Evolutionary conservation across 306 rosid species (phyloP).

Genomic region (Fagus sylvatica): DNA sequence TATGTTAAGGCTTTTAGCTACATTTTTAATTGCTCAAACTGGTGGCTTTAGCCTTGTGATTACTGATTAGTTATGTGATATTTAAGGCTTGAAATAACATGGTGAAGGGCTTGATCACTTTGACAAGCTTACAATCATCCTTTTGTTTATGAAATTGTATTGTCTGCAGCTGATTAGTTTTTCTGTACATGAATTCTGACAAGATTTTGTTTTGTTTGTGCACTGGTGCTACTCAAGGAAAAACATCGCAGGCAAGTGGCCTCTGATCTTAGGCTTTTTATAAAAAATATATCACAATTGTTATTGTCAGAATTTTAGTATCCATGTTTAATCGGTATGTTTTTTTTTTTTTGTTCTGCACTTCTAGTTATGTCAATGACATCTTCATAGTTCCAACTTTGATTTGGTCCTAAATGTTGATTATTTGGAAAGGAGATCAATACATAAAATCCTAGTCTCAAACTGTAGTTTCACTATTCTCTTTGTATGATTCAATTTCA

Average conservation of each 20-base stretch:
- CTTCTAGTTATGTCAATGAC: background rate
- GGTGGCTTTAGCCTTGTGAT: background rate
- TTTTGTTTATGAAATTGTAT: constrained; percentile 19
- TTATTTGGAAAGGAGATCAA: background rate
- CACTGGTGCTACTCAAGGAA: constrained; percentile 55
- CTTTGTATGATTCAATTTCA: too few species aligned
- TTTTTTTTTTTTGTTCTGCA: background rate
- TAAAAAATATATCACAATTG: constrained; percentile 4
- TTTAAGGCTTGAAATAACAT: background rate
- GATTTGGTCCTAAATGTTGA: background rate
- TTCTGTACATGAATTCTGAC: constrained; percentile 40
- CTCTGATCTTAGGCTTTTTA: constrained; percentile 11
- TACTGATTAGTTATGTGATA: background rate
- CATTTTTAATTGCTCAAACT: background rate
- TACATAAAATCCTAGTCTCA: background rate
- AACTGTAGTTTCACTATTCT: background rate
- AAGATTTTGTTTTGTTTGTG: constrained; percentile 39
- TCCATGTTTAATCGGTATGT: background rate
- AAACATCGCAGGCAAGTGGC: constrained; percentile 69
- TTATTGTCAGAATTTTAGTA: background rate
- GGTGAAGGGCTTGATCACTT: background rate
- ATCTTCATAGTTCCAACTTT: constrained; percentile 3
- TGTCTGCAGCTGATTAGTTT: constrained; percentile 25
- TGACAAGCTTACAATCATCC: background rate
- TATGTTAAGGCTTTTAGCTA: background rate